These are phyloP conservation scores for Blastobotrys illinoisensis DNA, from an alignment of 1,139 yeast genomes.

Conservation along the genomic window DNA sequence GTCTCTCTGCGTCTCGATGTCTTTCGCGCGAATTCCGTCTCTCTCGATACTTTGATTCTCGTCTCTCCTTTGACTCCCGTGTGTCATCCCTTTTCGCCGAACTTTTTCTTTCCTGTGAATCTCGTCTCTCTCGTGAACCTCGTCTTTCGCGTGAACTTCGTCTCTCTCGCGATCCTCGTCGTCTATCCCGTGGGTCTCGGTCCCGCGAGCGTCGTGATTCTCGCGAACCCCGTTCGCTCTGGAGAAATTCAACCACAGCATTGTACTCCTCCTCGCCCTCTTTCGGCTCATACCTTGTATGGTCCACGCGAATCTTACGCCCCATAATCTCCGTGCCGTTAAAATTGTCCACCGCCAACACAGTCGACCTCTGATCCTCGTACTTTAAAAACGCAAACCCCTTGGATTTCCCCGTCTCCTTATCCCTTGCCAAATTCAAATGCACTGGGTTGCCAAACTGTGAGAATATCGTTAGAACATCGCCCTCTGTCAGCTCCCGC, in stretches of 20 bases:
- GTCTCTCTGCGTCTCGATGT: conserved; percentile 2
- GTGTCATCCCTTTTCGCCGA: neutral
- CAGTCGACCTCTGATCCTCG: conserved; percentile 73
- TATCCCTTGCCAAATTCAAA: conserved; percentile 64
- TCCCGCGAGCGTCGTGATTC: neutral
- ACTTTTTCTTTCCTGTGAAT: neutral
- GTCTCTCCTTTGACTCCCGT: neutral
- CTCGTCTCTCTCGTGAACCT: neutral
- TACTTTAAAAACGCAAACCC: conserved; percentile 84
- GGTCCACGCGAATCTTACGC: conserved; percentile 63
- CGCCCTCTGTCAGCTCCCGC: conserved; percentile 60
- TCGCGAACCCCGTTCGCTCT: neutral
- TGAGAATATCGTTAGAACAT: conserved; percentile 70
- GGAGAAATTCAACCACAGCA: neutral
- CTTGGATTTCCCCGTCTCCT: conserved; percentile 58
- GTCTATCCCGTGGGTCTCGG: too few species aligned
- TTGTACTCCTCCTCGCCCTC: conserved; percentile 40
- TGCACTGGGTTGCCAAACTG: conserved; percentile 89
- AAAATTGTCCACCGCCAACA: conserved; percentile 83
- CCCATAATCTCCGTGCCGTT: conserved; percentile 66
- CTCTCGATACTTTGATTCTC: neutral
- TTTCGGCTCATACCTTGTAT: conserved; percentile 57
- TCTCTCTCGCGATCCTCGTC: neutral
- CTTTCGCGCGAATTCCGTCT: too few species aligned
- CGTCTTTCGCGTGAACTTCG: neutral